These are phyloP conservation scores for Trichoderma brevicompactum DNA, from an alignment of 2,329 filamentous ascomycete genomes.

Conservation along the genomic window DNA sequence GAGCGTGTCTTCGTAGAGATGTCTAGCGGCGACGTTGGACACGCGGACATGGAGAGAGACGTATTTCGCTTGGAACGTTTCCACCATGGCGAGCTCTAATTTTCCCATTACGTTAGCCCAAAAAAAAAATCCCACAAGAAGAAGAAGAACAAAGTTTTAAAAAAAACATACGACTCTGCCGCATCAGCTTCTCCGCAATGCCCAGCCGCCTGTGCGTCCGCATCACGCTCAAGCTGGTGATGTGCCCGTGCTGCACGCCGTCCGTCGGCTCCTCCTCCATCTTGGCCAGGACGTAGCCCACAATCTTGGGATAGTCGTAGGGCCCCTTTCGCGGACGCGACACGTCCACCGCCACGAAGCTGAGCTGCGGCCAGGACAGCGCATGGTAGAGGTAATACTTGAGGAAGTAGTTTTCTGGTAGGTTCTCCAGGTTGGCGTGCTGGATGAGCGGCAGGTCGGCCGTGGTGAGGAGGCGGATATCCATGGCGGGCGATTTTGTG, in stretches of 20 bases:
- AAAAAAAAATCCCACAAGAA: not conserved
- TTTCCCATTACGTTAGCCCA: not conserved
- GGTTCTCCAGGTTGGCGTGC: slow-evolving; percentile 97
- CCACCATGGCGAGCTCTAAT: slow-evolving; percentile 93
- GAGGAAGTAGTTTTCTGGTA: slow-evolving; percentile 99
- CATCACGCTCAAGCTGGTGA: slow-evolving; percentile 95
- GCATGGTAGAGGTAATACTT: slow-evolving; percentile 99
- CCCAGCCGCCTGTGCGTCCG: slow-evolving; percentile 88
- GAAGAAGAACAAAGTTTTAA: not conserved
- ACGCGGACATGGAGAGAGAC: slow-evolving; percentile 95
- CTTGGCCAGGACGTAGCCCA: slow-evolving; percentile 98
- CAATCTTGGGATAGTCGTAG: slow-evolving; percentile 94
- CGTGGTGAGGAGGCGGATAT: slow-evolving; percentile 84
- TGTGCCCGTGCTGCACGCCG: slow-evolving; percentile 91
- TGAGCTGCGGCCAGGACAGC: slow-evolving; percentile 95
- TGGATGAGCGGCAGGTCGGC: slow-evolving; percentile 91
- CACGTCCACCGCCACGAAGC: slow-evolving; percentile 93
- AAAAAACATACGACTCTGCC: slow-evolving; percentile 78
- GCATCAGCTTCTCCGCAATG: slow-evolving; percentile 96
- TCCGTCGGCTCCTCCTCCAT: slow-evolving; percentile 98
- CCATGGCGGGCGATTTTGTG: slow-evolving; percentile 60
- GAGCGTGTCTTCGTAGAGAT: slow-evolving; percentile 89
- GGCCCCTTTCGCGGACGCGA: slow-evolving; percentile 75
- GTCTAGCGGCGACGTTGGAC: slow-evolving; percentile 87
- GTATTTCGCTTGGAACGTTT: slow-evolving; percentile 88